Evolutionary conservation across 805 yeast genomes (phyloP), one percentile per base, ranked within the genome.

Genomic region (Metschnikowia amazonensis): DNA sequence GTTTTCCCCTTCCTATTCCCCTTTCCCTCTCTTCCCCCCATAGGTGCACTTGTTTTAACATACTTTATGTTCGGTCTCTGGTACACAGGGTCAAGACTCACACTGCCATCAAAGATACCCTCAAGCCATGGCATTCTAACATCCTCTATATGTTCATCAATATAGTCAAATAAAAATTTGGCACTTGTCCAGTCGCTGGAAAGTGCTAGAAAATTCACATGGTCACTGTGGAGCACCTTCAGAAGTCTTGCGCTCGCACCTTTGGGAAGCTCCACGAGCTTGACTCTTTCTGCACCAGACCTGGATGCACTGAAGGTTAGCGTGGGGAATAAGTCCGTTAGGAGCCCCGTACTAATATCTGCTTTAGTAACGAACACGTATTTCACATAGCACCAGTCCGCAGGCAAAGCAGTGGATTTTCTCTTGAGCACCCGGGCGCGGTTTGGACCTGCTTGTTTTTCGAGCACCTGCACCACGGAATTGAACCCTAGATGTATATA

Each of bases 331-430:
- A 78, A 83, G 48, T 76, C 74, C 4, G 77, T 65, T 33, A 84
- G 55, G 1, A 84, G 63, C 1, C 64, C 51, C 1, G 86, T 80
- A 10, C 63, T 60, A 3, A 76, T 70, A 47, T 82, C 86, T n/a
- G 66, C 61, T 51, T 76, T 81, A 51, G 86, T 79, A 14, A 82
- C 85, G 62, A 84, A 80, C 4, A 84, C 71, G 48, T 70, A 72
- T 39, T 60, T 62, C 11, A 70, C 52, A 33, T 56, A 55, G 17
- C 16, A 11, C 42, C n/a, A 25, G 20, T n/a, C 42, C 28, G 6
- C 17, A 29, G 31, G 40, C 18, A 31, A 25, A 3, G 10, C n/a
- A 4, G 28, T 18, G 16, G 21, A 39, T 42, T 47, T 47, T 36
- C 21, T 46, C 35, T 49, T 49, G 17, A 48, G 46, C 6, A 48